Evolutionary conservation across 768 basidiomycete species (phyloP), one percentile per base, ranked within the genome.

Genomic region (Phlebiopsis flavidoalba): DNA sequence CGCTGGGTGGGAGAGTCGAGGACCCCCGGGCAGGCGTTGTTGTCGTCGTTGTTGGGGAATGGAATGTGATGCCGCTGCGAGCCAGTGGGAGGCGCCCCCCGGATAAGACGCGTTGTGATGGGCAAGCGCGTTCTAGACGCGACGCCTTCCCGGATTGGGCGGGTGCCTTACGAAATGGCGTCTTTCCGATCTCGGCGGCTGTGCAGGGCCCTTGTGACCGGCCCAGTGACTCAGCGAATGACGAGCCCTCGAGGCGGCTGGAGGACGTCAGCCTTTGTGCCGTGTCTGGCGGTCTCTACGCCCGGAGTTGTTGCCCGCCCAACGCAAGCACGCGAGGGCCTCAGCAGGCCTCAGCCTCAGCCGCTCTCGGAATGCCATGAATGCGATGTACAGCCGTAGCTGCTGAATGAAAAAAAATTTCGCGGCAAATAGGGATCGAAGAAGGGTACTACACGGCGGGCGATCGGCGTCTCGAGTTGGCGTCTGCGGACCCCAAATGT

Each of bases 111-210:
- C 35, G 51, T 46, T 35, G 22, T 60, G 43, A 46, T 45, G 53
- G 45, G n/a, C n/a, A n/a, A 26, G 35, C 17, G 37, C 19, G 59
- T 47, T 60, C 59, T 54, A 60, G 59, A 19, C 59, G 59, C 36
- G 58, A 55, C 43, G 54, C 31, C 10, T 15, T 24, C 26, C 58
- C 60, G 60, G 35, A 53, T 50, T 47, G 14, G 60, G 54, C 60
- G 60, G 60, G 60, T 60, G 53, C 60, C 60, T 60, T 60, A 60
- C 53, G 52, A 53, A 55, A 47, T 43, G 60, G 43, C 53, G 46
- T 26, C 60, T 48, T 45, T 60, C 60, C 60, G 60, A 60, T 60
- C 60, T 56, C 40, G 48, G 60, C 60, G 60, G 60, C 60, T 60
- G 60, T 60, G 60, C 47, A 24, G 15, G 45, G 33, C 49, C 58